A percentile compares a stretch with the other conserved stretches of the same genome.
These are phyloP conservation scores for Sequoiadendron giganteum DNA, from an alignment of 75 land plant species.

Conservation along the genomic window DNA sequence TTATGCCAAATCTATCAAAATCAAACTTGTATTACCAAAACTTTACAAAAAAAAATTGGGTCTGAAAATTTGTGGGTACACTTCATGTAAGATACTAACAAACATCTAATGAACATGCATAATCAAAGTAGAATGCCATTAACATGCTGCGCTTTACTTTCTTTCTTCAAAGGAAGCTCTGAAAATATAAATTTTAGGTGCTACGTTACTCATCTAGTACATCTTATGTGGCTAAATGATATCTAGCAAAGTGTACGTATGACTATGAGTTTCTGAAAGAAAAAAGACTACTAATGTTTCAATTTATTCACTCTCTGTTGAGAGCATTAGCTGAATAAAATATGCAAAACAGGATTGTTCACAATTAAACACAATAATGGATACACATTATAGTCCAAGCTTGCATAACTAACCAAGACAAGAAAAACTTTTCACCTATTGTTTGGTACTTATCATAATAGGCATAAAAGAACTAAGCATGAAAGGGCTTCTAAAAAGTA, in stretches of 20 bases:
- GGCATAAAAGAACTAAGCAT: constrained; percentile 59
- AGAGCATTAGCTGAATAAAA: background rate
- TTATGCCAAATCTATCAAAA: too few species aligned
- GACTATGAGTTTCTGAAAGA: background rate
- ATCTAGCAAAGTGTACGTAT: background rate
- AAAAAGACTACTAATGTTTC: background rate
- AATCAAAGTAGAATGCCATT: background rate
- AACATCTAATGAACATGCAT: background rate
- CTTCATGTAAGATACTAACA: background rate
- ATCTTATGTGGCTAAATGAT: background rate
- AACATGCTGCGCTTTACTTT: background rate
- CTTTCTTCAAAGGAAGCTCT: background rate
- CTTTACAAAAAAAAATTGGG: too few species aligned
- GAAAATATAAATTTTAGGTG: background rate
- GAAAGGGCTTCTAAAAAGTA: constrained; percentile 94
- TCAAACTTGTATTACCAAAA: too few species aligned
- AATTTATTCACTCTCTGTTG: background rate
- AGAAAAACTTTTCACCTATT: background rate
- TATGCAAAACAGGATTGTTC: background rate
- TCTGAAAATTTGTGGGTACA: too few species aligned
- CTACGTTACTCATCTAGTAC: background rate
- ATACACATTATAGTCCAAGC: background rate
- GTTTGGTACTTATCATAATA: background rate
- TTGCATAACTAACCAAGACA: background rate
- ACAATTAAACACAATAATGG: background rate